Evolutionary conservation across 164 flowering plant species (phyloP).

Genomic region (Tetrastigma voinierianum): DNA sequence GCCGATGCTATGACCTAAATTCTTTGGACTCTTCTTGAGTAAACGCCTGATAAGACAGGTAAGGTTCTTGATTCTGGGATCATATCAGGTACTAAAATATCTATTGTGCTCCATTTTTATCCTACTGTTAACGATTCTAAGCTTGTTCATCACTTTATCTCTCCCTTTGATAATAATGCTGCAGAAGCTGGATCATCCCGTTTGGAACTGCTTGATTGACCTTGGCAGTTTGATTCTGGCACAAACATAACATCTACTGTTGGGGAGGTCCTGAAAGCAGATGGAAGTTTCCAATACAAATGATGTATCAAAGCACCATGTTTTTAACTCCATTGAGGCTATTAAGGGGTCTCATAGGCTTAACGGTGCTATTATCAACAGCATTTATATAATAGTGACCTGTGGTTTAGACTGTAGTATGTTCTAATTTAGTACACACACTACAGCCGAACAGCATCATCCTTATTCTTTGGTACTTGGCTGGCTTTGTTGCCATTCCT

Average conservation of each 20-base stretch:
- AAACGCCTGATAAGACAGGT: background rate
- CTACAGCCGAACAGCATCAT: constrained; percentile 59
- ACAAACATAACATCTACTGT: constrained; percentile 12
- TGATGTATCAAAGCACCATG: constrained; percentile 32
- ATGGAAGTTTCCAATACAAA: constrained; percentile 40
- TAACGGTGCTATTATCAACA: constrained; percentile 59
- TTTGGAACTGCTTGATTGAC: constrained; percentile 2
- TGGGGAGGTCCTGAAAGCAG: constrained; percentile 11
- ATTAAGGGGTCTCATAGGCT: constrained; percentile 71
- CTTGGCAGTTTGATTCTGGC: constrained; percentile 2
- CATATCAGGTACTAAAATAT: background rate
- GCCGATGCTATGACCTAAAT: background rate
- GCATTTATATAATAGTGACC: constrained; percentile 72
- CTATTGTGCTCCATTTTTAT: background rate
- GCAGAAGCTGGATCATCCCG: background rate
- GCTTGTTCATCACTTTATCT: background rate
- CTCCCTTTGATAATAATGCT: background rate
- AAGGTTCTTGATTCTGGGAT: too few relatives aligned
- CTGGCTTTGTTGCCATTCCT: constrained; percentile 89
- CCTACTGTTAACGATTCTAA: background rate
- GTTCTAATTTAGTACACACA: constrained; percentile 78
- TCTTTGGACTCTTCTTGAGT: background rate
- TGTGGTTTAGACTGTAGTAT: constrained; percentile 43
- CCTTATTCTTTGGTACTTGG: constrained; percentile 78
- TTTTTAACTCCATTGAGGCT: constrained; percentile 58